phyloP scores from a whole-genome alignment of 495 filamentous ascomycete genomes.

The Penicillium subrubescens region DNA sequence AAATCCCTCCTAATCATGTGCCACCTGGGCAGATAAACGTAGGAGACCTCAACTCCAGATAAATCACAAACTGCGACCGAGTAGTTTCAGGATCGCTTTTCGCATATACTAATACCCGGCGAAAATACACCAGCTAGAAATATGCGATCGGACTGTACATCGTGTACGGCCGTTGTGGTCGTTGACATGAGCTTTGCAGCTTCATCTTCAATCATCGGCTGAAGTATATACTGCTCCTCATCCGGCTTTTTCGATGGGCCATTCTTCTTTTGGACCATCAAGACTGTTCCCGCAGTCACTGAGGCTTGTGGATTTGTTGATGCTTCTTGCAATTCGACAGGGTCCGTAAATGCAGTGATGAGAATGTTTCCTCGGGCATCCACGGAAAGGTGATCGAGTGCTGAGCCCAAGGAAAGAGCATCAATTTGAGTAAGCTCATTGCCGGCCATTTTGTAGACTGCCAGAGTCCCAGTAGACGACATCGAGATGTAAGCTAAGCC shows the following conservation, averaged over 20 bases:
- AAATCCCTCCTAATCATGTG: not conserved
- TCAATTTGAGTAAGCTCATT: not conserved
- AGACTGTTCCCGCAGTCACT: not conserved
- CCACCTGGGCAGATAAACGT: not conserved
- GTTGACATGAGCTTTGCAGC: slow-evolving; percentile 10
- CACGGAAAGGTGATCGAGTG: slow-evolving; percentile 12
- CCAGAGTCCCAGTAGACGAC: not conserved
- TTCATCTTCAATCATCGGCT: slow-evolving; percentile 10
- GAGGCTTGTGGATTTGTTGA: not conserved
- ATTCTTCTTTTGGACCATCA: slow-evolving; percentile 1
- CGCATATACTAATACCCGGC: slow-evolving; percentile 9
- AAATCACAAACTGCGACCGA: not conserved
- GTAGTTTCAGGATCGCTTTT: not conserved
- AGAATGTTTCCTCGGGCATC: slow-evolving; percentile 11
- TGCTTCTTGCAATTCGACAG: slow-evolving; percentile 5
- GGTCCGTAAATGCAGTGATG: slow-evolving; percentile 7
- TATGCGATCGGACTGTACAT: slow-evolving; percentile 10
- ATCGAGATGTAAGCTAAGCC: slow-evolving; percentile 7
- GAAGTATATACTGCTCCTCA: not conserved
- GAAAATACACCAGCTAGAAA: slow-evolving; percentile 15
- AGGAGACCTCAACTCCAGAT: not conserved
- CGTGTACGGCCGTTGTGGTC: slow-evolving; percentile 11
- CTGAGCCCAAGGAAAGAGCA: not conserved
- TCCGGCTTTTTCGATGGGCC: not conserved
- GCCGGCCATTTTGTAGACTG: not conserved